Evolutionary conservation across 768 basidiomycete genomes (phyloP), one percentile per base, ranked within the genome.

Genomic region (Tricholoma saponaceum): DNA sequence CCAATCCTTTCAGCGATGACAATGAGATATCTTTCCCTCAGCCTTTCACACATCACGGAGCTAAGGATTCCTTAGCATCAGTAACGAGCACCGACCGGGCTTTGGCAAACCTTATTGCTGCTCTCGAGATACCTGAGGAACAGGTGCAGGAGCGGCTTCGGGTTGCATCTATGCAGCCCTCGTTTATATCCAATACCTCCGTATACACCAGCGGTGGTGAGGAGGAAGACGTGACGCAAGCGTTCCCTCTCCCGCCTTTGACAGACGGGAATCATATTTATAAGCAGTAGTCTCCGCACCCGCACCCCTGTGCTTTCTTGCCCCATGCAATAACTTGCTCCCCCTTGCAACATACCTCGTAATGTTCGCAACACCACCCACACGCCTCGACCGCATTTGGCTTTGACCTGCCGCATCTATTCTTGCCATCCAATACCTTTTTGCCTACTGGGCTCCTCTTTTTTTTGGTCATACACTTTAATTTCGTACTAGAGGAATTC

Each of bases 41-140:
- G 5, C 58, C 70, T 10, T 74, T 76, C 52, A 18, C 64, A 20
- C 57, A 64, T 12, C 76, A 81, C 59, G 58, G 59, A 4, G 54
- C 70, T 1, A 66, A 69, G 6, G 61, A 65, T 6, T 79, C 79
- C 2, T 60, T 68, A 22, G 67, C 76, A 0, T 78, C 80, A 14
- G 67, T 67, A n/a, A 67, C 74, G 12, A 79, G 74, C 59, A 81
- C 76, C 50, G 77, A 83, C 53, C 79, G 76, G 46, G 85, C 86
- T 14, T 70, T 89, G 62, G 77, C 76, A 65, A 85, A 84, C n/a
- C 74, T 89, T 52, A 79, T 89, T 57, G 86, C 83, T 20, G 87
- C 84, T n/a, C 77, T 90, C 43, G 79, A 85, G 33, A 71, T 78
- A 2, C 66, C 78, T 0, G 73, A 76, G 46, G 75, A 77, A 33